Conservation (phyloP, 2,329 filamentous ascomycete species). For the Tolypocladium cylindrosporum region DNA sequence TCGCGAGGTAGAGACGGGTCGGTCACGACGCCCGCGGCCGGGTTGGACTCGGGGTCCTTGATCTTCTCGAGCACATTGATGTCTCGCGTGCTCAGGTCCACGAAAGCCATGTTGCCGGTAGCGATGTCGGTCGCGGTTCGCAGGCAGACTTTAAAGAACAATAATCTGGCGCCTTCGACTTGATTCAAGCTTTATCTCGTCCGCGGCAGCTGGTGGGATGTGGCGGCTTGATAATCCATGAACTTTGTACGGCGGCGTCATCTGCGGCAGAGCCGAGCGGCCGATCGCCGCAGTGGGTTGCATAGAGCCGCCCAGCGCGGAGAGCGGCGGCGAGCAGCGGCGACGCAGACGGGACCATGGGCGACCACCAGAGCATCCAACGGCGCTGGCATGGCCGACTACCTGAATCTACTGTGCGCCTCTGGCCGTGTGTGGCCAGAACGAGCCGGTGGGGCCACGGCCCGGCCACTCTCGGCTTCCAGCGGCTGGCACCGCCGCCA, state of each 20-base stretch:
- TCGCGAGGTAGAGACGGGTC: constrained; percentile 46
- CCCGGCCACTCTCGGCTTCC: constrained; percentile 31
- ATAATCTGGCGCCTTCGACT: not conserved
- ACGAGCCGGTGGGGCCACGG: not conserved
- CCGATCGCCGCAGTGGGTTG: not conserved
- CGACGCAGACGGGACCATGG: not conserved
- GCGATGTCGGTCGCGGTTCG: not conserved
- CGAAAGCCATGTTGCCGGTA: constrained; percentile 31
- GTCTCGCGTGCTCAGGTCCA: constrained; percentile 46
- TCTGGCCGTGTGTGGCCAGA: not conserved
- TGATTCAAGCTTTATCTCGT: not conserved
- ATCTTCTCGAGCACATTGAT: constrained; percentile 56
- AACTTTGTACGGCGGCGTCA: not conserved
- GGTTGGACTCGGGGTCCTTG: constrained; percentile 54
- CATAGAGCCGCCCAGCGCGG: not conserved
- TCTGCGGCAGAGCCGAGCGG: not conserved
- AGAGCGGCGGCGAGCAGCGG: not conserved
- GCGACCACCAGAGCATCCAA: not conserved
- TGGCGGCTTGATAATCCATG: not conserved
- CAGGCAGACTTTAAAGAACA: not conserved
- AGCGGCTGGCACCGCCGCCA: constrained; percentile 23
- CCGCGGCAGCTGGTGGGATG: not conserved
- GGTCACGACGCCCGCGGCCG: constrained; percentile 41
- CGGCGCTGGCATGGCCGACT: constrained; percentile 1
- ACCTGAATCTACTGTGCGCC: not conserved